phyloP scores from a whole-genome alignment of 208 protist species.

The Phytomonas sp. region DNA sequence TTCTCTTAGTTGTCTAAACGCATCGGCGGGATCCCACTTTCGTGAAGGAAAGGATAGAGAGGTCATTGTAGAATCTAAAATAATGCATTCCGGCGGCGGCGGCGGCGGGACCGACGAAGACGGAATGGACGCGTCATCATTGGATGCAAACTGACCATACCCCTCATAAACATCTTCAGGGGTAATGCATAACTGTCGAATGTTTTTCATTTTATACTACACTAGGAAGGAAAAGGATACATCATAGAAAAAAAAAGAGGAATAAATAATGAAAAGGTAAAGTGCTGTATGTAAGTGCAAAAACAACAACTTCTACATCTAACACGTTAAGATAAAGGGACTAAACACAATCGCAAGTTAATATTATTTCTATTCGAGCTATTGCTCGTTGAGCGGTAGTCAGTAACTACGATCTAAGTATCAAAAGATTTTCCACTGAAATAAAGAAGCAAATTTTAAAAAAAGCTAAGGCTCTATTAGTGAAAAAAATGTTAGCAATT shows the following conservation, averaged over 20 bases:
- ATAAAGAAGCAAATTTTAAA: constrained; percentile 4
- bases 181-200: not conserved
- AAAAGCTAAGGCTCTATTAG: not conserved
- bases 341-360: not conserved
- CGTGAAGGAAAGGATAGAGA: not conserved
- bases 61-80: not conserved
- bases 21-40: constrained; percentile 16
- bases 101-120: not conserved
- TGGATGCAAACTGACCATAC: not conserved
- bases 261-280: not conserved
- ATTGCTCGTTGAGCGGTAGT: not conserved
- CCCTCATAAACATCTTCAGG: constrained; percentile 9
- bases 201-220: not conserved
- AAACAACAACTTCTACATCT: not conserved
- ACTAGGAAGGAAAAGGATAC: not conserved
- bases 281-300: not conserved
- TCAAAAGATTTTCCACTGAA: constrained; percentile 1
- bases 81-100: not conserved
- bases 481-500: not conserved
- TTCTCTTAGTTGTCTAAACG: constrained; percentile 24
- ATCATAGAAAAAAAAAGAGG: not conserved
- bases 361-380: not conserved
- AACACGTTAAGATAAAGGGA: not conserved
- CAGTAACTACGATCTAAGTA: not conserved
- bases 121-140: not conserved